Percentiles rank a stretch among this genome's conserved stretches.
These are phyloP conservation scores for Saccharomyces kudriavzevii DNA, from an alignment of 805 yeast genomes.

Conservation along the genomic window DNA sequence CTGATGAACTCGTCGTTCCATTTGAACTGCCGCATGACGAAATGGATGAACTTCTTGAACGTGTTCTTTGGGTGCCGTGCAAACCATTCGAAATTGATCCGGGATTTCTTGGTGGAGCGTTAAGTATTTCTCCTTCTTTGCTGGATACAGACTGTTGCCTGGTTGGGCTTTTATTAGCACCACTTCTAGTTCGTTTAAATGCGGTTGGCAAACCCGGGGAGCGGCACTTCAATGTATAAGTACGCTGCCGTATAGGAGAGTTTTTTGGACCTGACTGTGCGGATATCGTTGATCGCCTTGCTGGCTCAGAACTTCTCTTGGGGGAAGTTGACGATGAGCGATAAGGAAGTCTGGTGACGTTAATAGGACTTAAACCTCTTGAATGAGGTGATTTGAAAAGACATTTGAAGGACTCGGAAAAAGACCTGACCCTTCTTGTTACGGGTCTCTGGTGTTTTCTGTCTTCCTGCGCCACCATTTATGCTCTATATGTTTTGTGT, in stretches of 20 bases:
- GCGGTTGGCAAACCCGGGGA: not conserved
- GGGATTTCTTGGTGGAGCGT: not conserved
- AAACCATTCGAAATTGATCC: not conserved
- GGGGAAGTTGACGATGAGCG: not conserved
- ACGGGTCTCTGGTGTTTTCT: not conserved
- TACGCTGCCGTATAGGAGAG: not conserved
- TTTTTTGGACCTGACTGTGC: not conserved
- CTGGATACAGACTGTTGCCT: not conserved
- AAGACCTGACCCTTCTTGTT: slow-evolving; percentile 16
- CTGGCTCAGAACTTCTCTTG: not conserved
- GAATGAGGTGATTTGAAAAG: slow-evolving; percentile 10
- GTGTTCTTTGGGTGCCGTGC: not conserved
- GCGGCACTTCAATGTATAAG: not conserved
- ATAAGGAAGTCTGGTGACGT: not conserved
- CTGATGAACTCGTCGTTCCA: not conserved
- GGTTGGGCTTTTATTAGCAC: not conserved
- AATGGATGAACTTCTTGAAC: not conserved
- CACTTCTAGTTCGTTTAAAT: not conserved
- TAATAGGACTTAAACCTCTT: not conserved
- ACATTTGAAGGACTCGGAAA: slow-evolving; percentile 23
- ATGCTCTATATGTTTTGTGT: not conserved
- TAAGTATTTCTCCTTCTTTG: not conserved
- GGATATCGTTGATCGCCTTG: not conserved
- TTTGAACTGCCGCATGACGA: not conserved
- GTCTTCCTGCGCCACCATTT: not conserved